Evolutionary conservation across 495 filamentous ascomycete genomes (phyloP).

Genomic region (Penicillium cataractarum): DNA sequence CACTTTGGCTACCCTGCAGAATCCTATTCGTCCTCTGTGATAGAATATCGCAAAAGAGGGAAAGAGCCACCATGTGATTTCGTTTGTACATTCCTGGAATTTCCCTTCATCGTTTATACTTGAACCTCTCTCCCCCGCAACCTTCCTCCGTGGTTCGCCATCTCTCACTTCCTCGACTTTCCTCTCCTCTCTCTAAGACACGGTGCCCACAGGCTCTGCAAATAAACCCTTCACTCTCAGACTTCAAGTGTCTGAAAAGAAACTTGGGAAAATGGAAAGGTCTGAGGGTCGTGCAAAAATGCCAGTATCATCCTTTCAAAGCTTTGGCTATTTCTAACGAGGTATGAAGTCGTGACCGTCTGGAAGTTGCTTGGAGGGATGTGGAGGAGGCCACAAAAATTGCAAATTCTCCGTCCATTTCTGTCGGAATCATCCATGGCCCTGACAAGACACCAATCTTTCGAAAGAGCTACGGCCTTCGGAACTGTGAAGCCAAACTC

Average conservation of each 20-base stretch:
- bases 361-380: not conserved
- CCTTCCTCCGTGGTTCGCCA: no score
- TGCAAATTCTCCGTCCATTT: slow-evolving; percentile 20
- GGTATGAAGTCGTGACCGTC: not conserved
- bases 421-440: slow-evolving; percentile 30
- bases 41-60: no score
- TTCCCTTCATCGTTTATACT: no score
- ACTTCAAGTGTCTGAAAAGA: not conserved
- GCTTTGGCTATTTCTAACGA: not conserved
- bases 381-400: not conserved
- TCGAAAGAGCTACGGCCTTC: slow-evolving; percentile 28
- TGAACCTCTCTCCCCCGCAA: no score
- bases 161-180: not conserved
- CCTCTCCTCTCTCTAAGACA: not conserved
- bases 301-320: not conserved
- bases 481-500: slow-evolving; percentile 14
- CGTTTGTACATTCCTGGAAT: no score
- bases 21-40: no score
- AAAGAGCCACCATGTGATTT: no score
- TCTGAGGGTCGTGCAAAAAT: not conserved
- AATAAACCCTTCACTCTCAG: no score
- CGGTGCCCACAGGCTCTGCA: not conserved
- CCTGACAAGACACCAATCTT: slow-evolving; percentile 14
- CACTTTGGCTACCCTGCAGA: no score
- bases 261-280: not conserved